phyloP scores from a whole-genome alignment of 768 basidiomycete species.

The Russula earlei region DNA sequence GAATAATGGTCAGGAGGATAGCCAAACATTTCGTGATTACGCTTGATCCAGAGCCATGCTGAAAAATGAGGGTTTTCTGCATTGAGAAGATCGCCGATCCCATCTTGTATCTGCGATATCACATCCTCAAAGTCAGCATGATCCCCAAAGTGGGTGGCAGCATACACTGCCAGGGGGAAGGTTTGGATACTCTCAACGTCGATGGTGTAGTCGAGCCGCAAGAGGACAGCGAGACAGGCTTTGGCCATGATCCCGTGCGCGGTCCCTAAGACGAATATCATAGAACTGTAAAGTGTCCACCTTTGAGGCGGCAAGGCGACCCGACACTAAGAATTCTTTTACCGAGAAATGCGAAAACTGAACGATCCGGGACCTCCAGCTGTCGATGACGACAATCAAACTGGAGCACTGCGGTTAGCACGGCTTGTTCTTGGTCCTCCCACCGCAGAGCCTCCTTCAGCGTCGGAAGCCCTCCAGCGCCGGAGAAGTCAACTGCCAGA shows the following conservation, averaged over 20 bases:
- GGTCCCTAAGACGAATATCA: not conserved
- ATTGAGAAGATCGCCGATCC: not conserved
- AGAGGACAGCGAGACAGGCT: not conserved
- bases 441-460: not conserved
- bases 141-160: not conserved
- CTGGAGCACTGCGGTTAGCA: not conserved
- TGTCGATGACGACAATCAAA: not conserved
- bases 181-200: not conserved
- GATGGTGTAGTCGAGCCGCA: not conserved
- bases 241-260: not conserved
- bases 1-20: no score
- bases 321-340: not conserved
- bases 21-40: no score
- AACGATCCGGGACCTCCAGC: not conserved
- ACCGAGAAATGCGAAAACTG: constrained; percentile 5
- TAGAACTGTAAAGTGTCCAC: not conserved
- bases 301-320: not conserved
- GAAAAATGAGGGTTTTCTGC: not conserved
- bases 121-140: not conserved
- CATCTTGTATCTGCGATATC: not conserved
- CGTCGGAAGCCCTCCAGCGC: not conserved
- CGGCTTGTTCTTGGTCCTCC: not conserved
- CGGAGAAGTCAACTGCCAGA: not conserved
- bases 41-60: not conserved
- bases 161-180: not conserved